Conservation (phyloP, 1,284 basidiomycete species). For the Fomitopsis pinicola region DNA sequence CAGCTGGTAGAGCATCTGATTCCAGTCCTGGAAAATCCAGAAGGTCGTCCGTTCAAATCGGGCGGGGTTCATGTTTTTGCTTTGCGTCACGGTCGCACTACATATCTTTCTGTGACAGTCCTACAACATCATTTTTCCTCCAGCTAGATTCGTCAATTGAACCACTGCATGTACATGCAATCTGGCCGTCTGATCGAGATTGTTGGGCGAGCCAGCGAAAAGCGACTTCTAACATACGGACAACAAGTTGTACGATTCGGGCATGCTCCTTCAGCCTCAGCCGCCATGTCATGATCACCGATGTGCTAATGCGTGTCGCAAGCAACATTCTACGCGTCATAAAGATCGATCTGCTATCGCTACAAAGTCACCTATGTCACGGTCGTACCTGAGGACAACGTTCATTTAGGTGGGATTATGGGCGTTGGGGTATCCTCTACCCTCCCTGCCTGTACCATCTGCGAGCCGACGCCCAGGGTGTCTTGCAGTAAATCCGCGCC, state of each 20-base stretch:
- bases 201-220: too few relatives aligned
- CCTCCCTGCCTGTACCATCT: slow-evolving; percentile 41
- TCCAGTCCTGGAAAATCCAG: slow-evolving; percentile 7
- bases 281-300: too few relatives aligned
- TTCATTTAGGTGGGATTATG: slow-evolving; percentile 15
- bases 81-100: neutral
- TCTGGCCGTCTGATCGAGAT: too few relatives aligned
- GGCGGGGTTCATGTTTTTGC: slow-evolving; percentile 17
- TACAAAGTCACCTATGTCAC: neutral
- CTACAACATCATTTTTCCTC: too few relatives aligned
- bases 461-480: slow-evolving; percentile 53
- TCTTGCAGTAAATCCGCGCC: slow-evolving; percentile 60
- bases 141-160: slow-evolving; percentile 12
- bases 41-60: slow-evolving; percentile 26
- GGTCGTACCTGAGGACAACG: neutral
- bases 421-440: slow-evolving; percentile 66
- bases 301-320: too few relatives aligned
- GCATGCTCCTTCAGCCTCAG: too few relatives aligned
- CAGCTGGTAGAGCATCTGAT: slow-evolving; percentile 20
- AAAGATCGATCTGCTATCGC: slow-evolving; percentile 30
- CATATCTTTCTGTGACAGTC: too few relatives aligned
- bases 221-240: too few relatives aligned
- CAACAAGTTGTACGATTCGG: too few relatives aligned
- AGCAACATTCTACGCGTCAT: too few relatives aligned
- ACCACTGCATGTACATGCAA: too few relatives aligned